Percentiles rank a stretch among this genome's conserved stretches.
These are phyloP conservation scores for Cladosporium velox DNA, from an alignment of 2,329 filamentous ascomycete species.

Conservation along the genomic window DNA sequence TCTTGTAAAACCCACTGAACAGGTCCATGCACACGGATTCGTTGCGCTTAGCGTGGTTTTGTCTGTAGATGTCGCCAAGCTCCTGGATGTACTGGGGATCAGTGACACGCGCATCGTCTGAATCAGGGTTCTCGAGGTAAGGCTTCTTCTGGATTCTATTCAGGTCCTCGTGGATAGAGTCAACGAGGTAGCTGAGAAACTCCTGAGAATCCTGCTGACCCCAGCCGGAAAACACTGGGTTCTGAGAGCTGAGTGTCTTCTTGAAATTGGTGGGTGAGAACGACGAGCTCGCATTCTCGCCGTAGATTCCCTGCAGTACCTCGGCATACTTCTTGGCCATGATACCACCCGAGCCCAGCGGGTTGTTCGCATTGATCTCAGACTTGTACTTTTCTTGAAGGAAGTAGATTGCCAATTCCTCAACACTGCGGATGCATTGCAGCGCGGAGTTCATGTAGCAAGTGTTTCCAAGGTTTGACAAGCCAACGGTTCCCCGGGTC, in stretches of 20 bases:
- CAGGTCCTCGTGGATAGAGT: conserved; percentile 91
- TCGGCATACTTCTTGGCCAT: conserved; percentile 83
- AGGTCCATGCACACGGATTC: conserved; percentile 94
- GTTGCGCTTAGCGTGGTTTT: conserved; percentile 87
- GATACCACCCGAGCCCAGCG: conserved; percentile 79
- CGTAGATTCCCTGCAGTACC: conserved; percentile 77
- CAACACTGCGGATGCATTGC: conserved; percentile 89
- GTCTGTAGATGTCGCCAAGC: conserved; percentile 86
- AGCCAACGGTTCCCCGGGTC: conserved; percentile 73
- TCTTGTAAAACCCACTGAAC: conserved; percentile 98
- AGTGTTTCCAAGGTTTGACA: conserved; percentile 91
- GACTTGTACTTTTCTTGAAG: conserved; percentile 68
- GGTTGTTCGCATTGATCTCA: conserved; percentile 84
- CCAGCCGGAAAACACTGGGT: conserved; percentile 87
- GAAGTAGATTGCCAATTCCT: conserved; percentile 93
- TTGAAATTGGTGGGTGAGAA: conserved; percentile 83
- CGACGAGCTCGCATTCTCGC: conserved; percentile 64
- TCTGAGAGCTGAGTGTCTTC: conserved; percentile 74
- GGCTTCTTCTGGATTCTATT: conserved; percentile 94
- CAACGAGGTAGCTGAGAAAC: conserved; percentile 90
- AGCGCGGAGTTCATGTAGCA: conserved; percentile 99
- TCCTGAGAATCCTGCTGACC: conserved; percentile 97
- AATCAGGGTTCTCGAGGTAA: conserved; percentile 96
- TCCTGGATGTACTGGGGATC: conserved; percentile 76
- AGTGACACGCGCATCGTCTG: conserved; percentile 91